phyloP scores from a whole-genome alignment of 2,329 filamentous ascomycete species.

The Pseudogymnoascus sp. region DNA sequence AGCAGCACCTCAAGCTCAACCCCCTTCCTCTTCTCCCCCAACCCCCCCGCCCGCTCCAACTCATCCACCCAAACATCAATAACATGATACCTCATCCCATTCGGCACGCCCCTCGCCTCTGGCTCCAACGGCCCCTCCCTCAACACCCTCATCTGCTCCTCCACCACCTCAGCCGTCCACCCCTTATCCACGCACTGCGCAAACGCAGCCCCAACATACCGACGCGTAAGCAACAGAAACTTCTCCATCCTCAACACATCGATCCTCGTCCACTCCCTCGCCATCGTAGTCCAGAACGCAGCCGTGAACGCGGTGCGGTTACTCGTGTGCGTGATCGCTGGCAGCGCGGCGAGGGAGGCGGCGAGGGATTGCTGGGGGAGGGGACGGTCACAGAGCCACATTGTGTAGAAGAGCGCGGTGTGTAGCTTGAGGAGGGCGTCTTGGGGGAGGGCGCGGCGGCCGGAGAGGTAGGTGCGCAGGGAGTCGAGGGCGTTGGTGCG shows the following conservation, averaged over 20 bases:
- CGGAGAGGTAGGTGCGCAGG: slow-evolving; percentile 66
- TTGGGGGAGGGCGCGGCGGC: slow-evolving; percentile 49
- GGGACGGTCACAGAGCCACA: slow-evolving; percentile 90
- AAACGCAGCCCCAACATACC: slow-evolving; percentile 67
- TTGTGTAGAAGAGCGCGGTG: slow-evolving; percentile 88
- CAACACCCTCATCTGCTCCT: slow-evolving; percentile 39
- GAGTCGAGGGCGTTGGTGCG: slow-evolving; percentile 70
- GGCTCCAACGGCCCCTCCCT: slow-evolving; percentile 36
- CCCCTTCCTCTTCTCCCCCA: slow-evolving; percentile 32
- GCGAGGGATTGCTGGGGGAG: slow-evolving; percentile 80
- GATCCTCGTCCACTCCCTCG: slow-evolving; percentile 59
- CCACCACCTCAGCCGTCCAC: slow-evolving; percentile 32
- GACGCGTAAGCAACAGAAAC: slow-evolving; percentile 75
- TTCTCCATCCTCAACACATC: slow-evolving; percentile 82
- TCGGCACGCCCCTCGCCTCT: slow-evolving; percentile 49
- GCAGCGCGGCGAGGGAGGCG: slow-evolving; percentile 63
- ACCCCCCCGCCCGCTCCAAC: slow-evolving; percentile 58
- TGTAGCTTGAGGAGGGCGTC: slow-evolving; percentile 79
- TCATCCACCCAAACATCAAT: slow-evolving; percentile 91
- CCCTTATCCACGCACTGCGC: slow-evolving; percentile 29
- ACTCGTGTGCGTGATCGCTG: slow-evolving; percentile 46
- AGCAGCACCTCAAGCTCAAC: slow-evolving; percentile 32
- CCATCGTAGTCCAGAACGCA: slow-evolving; percentile 64
- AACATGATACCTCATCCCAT: slow-evolving; percentile 78
- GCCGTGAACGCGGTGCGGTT: slow-evolving; percentile 41